Base-by-base conservation (phyloP, 2,329 filamentous ascomycete genomes). In the Leptodontidium sp. region DNA sequence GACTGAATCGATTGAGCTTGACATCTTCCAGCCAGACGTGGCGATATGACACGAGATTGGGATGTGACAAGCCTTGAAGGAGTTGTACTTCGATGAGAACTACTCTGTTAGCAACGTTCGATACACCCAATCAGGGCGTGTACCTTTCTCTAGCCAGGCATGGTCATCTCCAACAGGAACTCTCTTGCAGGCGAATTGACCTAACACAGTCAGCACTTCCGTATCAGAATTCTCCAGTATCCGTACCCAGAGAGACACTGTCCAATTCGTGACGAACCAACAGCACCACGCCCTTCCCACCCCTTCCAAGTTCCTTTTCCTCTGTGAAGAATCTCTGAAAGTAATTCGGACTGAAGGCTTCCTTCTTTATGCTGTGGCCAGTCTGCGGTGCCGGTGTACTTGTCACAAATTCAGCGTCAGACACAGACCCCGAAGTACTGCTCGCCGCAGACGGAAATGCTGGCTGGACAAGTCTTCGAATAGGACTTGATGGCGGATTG, bases 11-110 rank as follows among this genome's bases (percentile, higher is more conserved):
- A 71, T 88, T 95, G 64, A 97, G 88, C 73, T 91, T 88, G 64
- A 91, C 90, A 78, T 98, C 92, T 79, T 99, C 95, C 17, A 99
- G 86, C 96, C 96, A 99, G 40, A 97, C 96, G 81, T 98, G 96
- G 7, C 95, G 91, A 79, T 99, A 99, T 0, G 94, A 97, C 0
- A 99, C 96, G 9, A 99, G 85, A 71, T 99, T 99, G 67, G 94
- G 93, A 77, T 99, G 96, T 0, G 93, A 96, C 4, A 99, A 87
- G 75, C 93, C 92, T 75, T 97, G 94, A 29, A 99, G 86, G 29
- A 98, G 84, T 80, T 97, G 94, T 1, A 99, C 97, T 80, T 99
- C 96, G 57, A 96, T 87, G 63, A 99, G 84, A 1, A 98, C 91
- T 77, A 49, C 32, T 40, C 24, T 2, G 49, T 77, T 59, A 76